phyloP scores from a whole-genome alignment of 2,329 filamentous ascomycete genomes.

The Diaporthe destruens region DNA sequence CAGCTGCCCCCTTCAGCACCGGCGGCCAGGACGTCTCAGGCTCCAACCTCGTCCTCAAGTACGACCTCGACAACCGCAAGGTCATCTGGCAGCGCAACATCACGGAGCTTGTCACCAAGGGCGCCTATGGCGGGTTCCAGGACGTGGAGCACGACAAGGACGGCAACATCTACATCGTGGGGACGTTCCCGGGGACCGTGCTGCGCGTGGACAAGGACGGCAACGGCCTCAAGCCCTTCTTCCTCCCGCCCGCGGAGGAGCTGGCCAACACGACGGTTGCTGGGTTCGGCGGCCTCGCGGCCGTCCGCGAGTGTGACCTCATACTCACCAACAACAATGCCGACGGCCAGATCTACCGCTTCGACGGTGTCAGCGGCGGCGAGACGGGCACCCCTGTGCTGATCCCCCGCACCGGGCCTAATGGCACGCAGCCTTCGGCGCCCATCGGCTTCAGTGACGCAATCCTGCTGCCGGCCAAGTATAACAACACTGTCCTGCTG shows the following conservation, averaged over 20 bases:
- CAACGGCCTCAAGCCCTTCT: conserved; percentile 49
- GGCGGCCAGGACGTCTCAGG: conserved; percentile 52
- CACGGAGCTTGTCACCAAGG: conserved; percentile 46
- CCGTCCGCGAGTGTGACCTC: conserved; percentile 43
- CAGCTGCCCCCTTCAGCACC: conserved; percentile 52
- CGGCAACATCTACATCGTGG: conserved; percentile 54
- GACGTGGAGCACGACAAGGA: conserved; percentile 53
- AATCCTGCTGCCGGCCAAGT: conserved; percentile 51
- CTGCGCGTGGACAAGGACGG: conserved; percentile 51
- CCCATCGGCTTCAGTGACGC: conserved; percentile 46
- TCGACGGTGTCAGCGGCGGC: conserved; percentile 48
- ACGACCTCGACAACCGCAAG: conserved; percentile 46
- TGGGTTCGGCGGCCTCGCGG: conserved; percentile 49
- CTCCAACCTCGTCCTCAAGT: conserved; percentile 54
- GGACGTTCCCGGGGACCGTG: conserved; percentile 54
- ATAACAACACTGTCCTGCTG: conserved; percentile 52
- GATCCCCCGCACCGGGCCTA: conserved; percentile 45
- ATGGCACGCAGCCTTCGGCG: conserved; percentile 41
- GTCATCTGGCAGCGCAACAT: conserved; percentile 52
- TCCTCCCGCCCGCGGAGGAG: conserved; percentile 47
- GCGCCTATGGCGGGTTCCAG: conserved; percentile 54
- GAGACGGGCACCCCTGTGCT: conserved; percentile 44
- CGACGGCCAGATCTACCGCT: conserved; percentile 52
- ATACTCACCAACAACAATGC: conserved; percentile 51
- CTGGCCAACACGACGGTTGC: conserved; percentile 44